Evolutionary conservation across 2,329 filamentous ascomycete species (phyloP), one percentile per base, ranked within the genome.

Genomic region (Alternaria rosae): DNA sequence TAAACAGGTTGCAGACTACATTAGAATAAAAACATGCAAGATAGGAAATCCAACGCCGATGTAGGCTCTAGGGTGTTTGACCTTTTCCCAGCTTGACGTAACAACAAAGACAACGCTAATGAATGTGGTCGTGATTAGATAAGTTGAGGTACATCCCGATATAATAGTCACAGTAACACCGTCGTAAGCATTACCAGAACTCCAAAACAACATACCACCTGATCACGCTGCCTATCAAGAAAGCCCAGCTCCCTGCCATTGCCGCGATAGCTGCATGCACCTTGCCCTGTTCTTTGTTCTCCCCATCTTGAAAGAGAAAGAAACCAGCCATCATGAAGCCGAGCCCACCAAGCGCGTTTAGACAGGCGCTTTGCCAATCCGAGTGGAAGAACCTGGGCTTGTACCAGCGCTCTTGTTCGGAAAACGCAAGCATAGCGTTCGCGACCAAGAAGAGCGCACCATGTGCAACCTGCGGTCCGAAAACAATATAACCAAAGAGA

Each of bases 261-360:
- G 67, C 66, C 8, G 73, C 62, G 11, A 69, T 54, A 3, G 67
- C 70, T 8, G 65, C 64, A 5, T 50, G 52, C 2, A 72, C 10
- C 13, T 53, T 48, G 3, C 54, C 48, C 12, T n/a, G 12, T 3
- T 53, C 55, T 4, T 28, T 10, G 3, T 17, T 38, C 20, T 67
- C 61, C 3, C 66, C 56, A 3, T 56, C 54, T 2, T 58, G 41
- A 13, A 71, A 71, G 17, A 74, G 38, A 12, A 75, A 71, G 8
- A 76, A 54, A 3, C 74, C 74, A 2, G 69, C 60, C 59, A 75
- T 59, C 74, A 73, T 73, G 28, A 76, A 75, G 3, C 70, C 65
- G 35, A 75, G 68, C 0, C 74, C 74, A 21, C 72, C 73, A 5
- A 71, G 30, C 0, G 70, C 59, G 28, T 75, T 76, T 7, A 75